phyloP scores from a whole-genome alignment of 139 green algal species.

The Chlorella sp. region DNA sequence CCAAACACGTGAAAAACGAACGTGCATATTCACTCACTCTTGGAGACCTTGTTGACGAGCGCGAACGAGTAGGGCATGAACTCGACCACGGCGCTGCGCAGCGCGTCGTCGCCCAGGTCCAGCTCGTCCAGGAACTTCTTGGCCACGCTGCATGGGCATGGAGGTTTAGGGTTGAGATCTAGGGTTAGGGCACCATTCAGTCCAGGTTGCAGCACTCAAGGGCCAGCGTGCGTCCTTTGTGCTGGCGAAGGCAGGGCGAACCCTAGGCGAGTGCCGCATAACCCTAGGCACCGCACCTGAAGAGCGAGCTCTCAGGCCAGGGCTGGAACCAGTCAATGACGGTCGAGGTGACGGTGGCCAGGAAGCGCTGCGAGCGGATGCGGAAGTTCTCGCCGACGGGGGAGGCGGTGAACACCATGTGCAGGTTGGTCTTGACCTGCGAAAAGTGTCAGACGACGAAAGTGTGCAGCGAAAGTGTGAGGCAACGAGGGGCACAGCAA shows the following conservation, averaged over 20 bases:
- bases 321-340: slow-evolving; percentile 88
- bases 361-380: slow-evolving; percentile 75
- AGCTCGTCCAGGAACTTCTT: slow-evolving; percentile 78
- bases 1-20: too few relatives aligned
- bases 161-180: too few relatives aligned
- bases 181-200: too few relatives aligned
- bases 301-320: slow-evolving; percentile 75
- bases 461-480: too few relatives aligned
- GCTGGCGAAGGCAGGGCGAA: too few relatives aligned
- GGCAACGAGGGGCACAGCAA: too few relatives aligned
- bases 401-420: slow-evolving; percentile 81
- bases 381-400: slow-evolving; percentile 87
- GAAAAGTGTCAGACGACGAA: too few relatives aligned
- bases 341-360: slow-evolving; percentile 81
- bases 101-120: slow-evolving; percentile 51
- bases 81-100: slow-evolving; percentile 64
- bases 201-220: too few relatives aligned
- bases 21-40: slow-evolving; percentile 13
- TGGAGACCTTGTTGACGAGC: slow-evolving; percentile 57
- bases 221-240: too few relatives aligned
- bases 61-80: slow-evolving; percentile 86
- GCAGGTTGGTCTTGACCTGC: slow-evolving; percentile 67
- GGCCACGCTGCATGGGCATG: too few relatives aligned
- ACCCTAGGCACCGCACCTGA: too few relatives aligned
- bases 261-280: too few relatives aligned